Evolutionary conservation across 2,329 filamentous ascomycete genomes (phyloP).

Genomic region (Phyllosticta citribraziliensis): DNA sequence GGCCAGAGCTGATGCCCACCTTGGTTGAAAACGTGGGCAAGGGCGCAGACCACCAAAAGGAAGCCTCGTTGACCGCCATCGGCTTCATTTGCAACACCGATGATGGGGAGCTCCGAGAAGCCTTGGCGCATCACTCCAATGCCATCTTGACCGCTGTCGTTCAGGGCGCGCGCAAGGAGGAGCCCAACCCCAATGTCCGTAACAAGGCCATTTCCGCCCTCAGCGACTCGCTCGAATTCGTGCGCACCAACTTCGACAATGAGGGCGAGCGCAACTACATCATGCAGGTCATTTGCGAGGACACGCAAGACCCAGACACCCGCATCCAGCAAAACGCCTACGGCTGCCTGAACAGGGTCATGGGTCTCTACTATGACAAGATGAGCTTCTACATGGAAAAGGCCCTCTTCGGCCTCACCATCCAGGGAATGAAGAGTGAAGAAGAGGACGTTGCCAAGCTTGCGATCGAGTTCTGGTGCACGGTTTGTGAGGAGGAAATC

Average conservation of each 20-base stretch:
- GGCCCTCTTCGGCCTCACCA: conserved; percentile 92
- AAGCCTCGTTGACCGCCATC: conserved; percentile 89
- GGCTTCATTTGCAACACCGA: conserved; percentile 97
- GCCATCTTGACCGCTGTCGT: conserved; percentile 96
- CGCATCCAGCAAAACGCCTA: conserved; percentile 94
- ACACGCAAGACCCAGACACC: conserved; percentile 83
- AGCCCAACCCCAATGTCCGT: conserved; percentile 82
- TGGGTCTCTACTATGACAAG: conserved; percentile 98
- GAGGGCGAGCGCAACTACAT: conserved; percentile 99
- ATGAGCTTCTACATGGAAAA: conserved; percentile 99
- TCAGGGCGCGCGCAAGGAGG: conserved; percentile 93
- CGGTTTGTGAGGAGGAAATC: conserved; percentile 98
- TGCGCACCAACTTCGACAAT: conserved; percentile 96
- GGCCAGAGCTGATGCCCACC: conserved; percentile 79
- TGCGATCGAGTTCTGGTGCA: conserved; percentile 99
- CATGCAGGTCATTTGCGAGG: conserved; percentile 99
- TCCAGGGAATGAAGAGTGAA: conserved; percentile 95
- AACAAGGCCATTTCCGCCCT: conserved; percentile 88
- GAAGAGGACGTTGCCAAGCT: conserved; percentile 98
- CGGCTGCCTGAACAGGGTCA: conserved; percentile 95
- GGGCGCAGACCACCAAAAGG: conserved; percentile 81
- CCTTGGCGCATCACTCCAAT: conserved; percentile 81
- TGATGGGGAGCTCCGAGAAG: conserved; percentile 73
- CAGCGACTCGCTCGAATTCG: conserved; percentile 93
- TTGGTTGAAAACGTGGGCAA: conserved; percentile 89